Conservation (phyloP, 257 asterid species). For the Catharanthus roseus region DNA sequence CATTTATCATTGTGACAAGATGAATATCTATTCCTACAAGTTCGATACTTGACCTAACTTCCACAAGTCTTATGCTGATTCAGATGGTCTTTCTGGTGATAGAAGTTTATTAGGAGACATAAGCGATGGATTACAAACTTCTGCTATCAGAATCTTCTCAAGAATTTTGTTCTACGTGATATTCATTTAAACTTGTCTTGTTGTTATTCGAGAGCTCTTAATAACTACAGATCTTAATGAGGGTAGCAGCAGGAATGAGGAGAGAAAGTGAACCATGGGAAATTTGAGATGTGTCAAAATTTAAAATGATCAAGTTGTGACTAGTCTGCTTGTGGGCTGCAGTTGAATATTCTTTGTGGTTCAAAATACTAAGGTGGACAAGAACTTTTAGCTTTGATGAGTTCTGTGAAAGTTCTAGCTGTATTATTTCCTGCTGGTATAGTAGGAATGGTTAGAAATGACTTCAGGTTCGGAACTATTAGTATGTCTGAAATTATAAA, state of each 20-base stretch:
- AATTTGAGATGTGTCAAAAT: not conserved
- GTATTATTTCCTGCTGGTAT: not conserved
- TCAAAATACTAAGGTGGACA: not conserved
- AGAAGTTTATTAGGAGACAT: not conserved
- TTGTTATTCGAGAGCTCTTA: not conserved
- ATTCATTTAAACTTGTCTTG: no score
- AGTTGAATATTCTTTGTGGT: not conserved
- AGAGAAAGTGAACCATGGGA: not conserved
- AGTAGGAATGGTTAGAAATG: not conserved
- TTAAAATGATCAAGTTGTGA: not conserved
- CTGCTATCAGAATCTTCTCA: not conserved
- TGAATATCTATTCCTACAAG: no score
- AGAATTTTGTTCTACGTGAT: not conserved
- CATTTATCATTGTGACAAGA: not conserved
- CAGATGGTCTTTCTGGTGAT: not conserved
- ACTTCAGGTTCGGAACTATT: not conserved
- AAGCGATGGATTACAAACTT: not conserved
- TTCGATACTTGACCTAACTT: not conserved
- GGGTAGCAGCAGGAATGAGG: not conserved
- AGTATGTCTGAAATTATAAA: not conserved
- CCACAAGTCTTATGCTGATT: not conserved
- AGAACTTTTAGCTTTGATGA: not conserved
- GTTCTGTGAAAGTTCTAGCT: not conserved
- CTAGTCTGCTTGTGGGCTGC: not conserved
- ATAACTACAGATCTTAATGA: not conserved